Evolutionary conservation across 441 rosid genomes (phyloP).

Genomic region (Flueggea neowawraea): DNA sequence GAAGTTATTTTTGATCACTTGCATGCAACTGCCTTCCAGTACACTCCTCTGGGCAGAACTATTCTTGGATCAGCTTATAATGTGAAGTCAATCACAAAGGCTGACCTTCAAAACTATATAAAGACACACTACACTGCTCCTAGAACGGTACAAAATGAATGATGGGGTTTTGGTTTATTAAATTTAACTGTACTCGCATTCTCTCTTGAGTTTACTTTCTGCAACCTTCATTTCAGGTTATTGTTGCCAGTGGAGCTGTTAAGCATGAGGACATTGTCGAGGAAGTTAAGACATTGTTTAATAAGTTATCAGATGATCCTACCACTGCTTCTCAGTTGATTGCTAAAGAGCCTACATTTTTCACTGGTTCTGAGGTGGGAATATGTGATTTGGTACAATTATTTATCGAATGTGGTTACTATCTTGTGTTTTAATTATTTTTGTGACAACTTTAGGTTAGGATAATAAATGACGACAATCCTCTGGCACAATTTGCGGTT

Average conservation of each 20-base stretch:
- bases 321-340: conserved; percentile 85
- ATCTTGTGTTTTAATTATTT: conserved; percentile 8
- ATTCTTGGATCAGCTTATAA: conserved; percentile 96
- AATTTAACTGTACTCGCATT: not conserved
- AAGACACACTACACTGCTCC: conserved; percentile 99
- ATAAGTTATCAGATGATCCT: conserved; percentile 79
- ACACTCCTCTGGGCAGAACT: conserved; percentile 93
- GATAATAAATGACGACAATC: conserved; percentile 87
- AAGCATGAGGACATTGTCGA: conserved; percentile 96
- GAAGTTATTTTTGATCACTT: conserved; percentile 98
- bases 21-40: conserved; percentile 99
- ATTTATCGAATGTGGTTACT: not conserved
- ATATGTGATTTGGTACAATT: conserved; percentile 10
- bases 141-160: conserved; percentile 62
- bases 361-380: conserved; percentile 97
- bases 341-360: conserved; percentile 74
- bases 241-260: conserved; percentile 97
- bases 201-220: not conserved
- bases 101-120: conserved; percentile 80
- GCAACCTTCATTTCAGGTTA: conserved; percentile 50
- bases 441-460: conserved; percentile 61
- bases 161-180: conserved; percentile 5
- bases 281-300: conserved; percentile 80
- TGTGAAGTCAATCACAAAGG: conserved; percentile 73
- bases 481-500: conserved; percentile 97